Percentiles rank a stretch among this genome's conserved stretches.
phyloP scores from a whole-genome alignment of 371 early-diverging fungal species.

The Rhizopus microsporus region DNA sequence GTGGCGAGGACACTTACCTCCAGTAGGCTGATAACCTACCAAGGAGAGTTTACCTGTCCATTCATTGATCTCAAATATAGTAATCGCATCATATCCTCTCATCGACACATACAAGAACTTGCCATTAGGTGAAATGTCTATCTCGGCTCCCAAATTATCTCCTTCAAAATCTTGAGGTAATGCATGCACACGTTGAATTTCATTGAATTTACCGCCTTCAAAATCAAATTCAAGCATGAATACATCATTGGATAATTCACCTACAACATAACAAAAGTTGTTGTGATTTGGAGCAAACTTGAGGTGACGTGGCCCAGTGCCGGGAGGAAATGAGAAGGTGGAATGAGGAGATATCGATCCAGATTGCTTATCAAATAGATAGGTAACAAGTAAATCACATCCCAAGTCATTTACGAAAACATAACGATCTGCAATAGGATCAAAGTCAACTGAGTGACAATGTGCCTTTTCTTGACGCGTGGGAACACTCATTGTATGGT shows the following conservation, averaged over 20 bases:
- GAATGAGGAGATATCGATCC: slow-evolving; percentile 14
- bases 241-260: slow-evolving; percentile 40
- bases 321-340: slow-evolving; percentile 34
- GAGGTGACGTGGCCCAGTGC: slow-evolving; percentile 50
- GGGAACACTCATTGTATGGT: slow-evolving; percentile 26
- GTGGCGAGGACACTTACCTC: slow-evolving; percentile 46
- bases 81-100: slow-evolving; percentile 42
- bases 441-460: slow-evolving; percentile 41
- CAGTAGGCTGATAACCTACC: slow-evolving; percentile 29
- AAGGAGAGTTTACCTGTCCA: slow-evolving; percentile 35
- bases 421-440: slow-evolving; percentile 26
- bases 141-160: slow-evolving; percentile 37
- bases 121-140: slow-evolving; percentile 40
- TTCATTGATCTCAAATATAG: slow-evolving; percentile 34
- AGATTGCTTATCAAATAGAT: slow-evolving; percentile 21
- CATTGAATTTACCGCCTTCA: slow-evolving; percentile 30
- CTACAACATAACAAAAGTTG: slow-evolving; percentile 35
- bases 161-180: slow-evolving; percentile 35
- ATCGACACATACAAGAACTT: slow-evolving; percentile 41
- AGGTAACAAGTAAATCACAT: slow-evolving; percentile 34
- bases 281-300: slow-evolving; percentile 34
- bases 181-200: slow-evolving; percentile 33
- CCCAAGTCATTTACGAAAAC: slow-evolving; percentile 33
- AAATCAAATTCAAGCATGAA: slow-evolving; percentile 38
- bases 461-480: slow-evolving; percentile 49